Conservation (phyloP, 2,329 filamentous ascomycete species). For the Hypoxylon sp. region DNA sequence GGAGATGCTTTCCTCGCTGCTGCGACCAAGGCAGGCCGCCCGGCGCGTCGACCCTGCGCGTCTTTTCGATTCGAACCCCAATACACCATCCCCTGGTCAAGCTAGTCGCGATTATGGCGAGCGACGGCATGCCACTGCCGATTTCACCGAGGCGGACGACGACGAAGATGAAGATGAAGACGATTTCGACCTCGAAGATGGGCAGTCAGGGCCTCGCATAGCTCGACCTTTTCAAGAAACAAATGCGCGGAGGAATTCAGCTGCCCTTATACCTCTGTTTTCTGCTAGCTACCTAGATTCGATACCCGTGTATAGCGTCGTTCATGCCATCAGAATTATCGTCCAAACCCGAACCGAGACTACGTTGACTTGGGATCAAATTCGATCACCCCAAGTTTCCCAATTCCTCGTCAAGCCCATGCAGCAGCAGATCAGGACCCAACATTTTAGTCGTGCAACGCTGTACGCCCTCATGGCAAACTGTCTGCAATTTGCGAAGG, state of each 20-base stretch:
- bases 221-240: slow-evolving; percentile 58
- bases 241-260: slow-evolving; percentile 53
- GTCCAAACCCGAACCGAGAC: slow-evolving; percentile 91
- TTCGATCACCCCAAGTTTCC: slow-evolving; percentile 94
- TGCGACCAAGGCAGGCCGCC: slow-evolving; percentile 48
- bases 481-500: slow-evolving; percentile 92
- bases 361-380: slow-evolving; percentile 92
- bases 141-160: slow-evolving; percentile 76
- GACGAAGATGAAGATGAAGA: slow-evolving; percentile 56
- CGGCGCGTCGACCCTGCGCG: slow-evolving; percentile 48
- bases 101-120: slow-evolving; percentile 55
- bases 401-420: slow-evolving; percentile 97
- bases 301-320: slow-evolving; percentile 90
- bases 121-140: slow-evolving; percentile 71
- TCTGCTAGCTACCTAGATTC: slow-evolving; percentile 84
- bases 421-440: slow-evolving; percentile 86
- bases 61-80: slow-evolving; percentile 47
- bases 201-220: slow-evolving; percentile 40
- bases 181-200: slow-evolving; percentile 50
- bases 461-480: slow-evolving; percentile 94
- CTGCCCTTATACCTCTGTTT: slow-evolving; percentile 78
- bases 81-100: slow-evolving; percentile 51
- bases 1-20: slow-evolving; percentile 54
- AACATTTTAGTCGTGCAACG: slow-evolving; percentile 88
- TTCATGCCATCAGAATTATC: slow-evolving; percentile 88